Conservation (phyloP, 164 flowering plant genomes). For the Aristolochia californica region DNA sequence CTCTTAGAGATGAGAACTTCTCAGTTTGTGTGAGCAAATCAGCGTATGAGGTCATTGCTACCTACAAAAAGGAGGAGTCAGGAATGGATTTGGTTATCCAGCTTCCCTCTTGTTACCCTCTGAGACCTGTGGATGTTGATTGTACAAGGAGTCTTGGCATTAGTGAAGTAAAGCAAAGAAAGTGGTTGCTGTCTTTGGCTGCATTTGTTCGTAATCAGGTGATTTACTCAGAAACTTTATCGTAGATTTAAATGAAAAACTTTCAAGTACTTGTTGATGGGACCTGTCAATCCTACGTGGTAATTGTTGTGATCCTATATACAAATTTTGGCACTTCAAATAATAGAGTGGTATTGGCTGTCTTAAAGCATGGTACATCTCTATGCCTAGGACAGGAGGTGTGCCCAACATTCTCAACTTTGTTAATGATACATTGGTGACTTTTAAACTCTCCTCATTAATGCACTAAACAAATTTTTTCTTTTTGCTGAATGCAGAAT, state of each 20-base stretch:
- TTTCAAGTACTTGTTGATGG: neutral
- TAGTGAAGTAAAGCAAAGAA: conserved; percentile 82
- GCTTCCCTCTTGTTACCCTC: conserved; percentile 84
- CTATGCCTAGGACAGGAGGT: too few relatives aligned
- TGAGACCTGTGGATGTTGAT: conserved; percentile 79
- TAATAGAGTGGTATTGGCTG: too few relatives aligned
- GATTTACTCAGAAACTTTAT: neutral
- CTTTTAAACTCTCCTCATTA: too few relatives aligned
- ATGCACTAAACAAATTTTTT: neutral
- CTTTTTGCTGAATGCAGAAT: conserved; percentile 38
- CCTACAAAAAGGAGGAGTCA: conserved; percentile 89
- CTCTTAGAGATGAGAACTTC: conserved; percentile 68
- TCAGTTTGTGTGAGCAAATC: conserved; percentile 79
- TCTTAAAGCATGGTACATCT: too few relatives aligned
- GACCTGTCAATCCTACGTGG: neutral
- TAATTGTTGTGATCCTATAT: neutral
- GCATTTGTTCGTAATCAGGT: conserved; percentile 95
- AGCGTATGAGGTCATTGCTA: conserved; percentile 85
- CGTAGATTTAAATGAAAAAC: neutral
- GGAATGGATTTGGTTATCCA: conserved; percentile 92
- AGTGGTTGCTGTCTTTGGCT: conserved; percentile 88
- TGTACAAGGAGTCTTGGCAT: conserved; percentile 88
- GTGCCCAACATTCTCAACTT: too few relatives aligned
- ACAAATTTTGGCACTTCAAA: too few relatives aligned
- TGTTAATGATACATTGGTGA: too few relatives aligned